Base-by-base conservation (phyloP, 176 grass and related monocot genomes). In the Aegilops sharonensis region DNA sequence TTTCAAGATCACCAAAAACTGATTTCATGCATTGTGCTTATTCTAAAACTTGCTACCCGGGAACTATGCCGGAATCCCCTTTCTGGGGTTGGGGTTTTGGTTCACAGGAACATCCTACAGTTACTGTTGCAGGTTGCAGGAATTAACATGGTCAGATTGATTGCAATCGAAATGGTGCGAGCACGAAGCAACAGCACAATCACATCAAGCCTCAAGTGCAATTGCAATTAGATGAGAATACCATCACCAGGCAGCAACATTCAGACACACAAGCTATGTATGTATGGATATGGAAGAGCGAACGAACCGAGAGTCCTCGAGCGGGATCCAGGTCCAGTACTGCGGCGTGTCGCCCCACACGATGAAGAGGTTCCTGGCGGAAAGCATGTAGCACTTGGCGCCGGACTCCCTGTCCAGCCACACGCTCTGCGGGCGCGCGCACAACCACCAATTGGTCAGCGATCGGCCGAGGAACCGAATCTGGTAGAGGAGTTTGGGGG, bases 341-440 rank as follows among this genome's bases (percentile, higher is more conserved):
- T 47, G 9, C 3, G 92, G 78, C 23, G 78, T 64, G 37, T 73
- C 24, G 0, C 24, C 68, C 90, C 91, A 92, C 0, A 13, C 50
- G 34, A 78, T 78, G 2, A 4, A 8, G 2, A 94, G 90, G 63
- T 34, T 62, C 75, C 92, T 89, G 25, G 92, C 88, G 8, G 92
- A 94, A 29, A 97, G 23, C 87, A 91, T 86, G 64, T 78, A 92
- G 85, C 92, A 92, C 87, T 87, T 94, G 27, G 68, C 74, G 12
- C 74, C 90, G 47, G 39, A 94, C 43, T 64, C 86, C 81, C 64
- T 94, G 36, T 94, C 84, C 84, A 92, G 24, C 80, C 86, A 84
- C 4, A 89, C 72, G 11, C 86, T 89, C 94, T 97, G 85, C 59
- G 47, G 0, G 52, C 52, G 6, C 52, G 6, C 52, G 1, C 5